Conservation (phyloP, 176 grass and related monocot species). For the Zizania latifolia region DNA sequence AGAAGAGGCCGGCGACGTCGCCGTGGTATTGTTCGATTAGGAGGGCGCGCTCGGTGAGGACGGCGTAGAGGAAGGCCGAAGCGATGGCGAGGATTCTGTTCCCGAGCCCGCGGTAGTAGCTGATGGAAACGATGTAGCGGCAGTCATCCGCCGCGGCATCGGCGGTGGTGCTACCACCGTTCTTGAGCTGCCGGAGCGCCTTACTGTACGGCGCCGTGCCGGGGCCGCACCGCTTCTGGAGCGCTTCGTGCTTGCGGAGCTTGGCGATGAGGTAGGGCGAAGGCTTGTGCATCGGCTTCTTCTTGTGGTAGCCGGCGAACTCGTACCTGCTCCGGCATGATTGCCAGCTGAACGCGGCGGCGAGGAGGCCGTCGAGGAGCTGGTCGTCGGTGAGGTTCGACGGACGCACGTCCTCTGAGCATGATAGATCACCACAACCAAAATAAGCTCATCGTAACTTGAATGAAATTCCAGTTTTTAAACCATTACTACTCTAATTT, state of each 20-base stretch:
- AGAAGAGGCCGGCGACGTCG: conserved; percentile 47
- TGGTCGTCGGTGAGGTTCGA: conserved; percentile 25
- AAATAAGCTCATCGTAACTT: not conserved
- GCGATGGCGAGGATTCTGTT: conserved; percentile 58
- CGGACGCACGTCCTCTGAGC: not conserved
- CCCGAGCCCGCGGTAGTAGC: conserved; percentile 54
- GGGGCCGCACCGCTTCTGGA: conserved; percentile 67
- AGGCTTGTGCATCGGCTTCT: no score
- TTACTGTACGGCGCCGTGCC: conserved; percentile 38
- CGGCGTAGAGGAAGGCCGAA: conserved; percentile 62
- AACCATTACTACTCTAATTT: no score
- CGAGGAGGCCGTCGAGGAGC: conserved; percentile 49
- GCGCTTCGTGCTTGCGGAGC: conserved; percentile 52
- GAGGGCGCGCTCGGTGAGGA: conserved; percentile 49
- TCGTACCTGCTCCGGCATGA: conserved; percentile 66
- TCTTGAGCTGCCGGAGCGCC: conserved; percentile 33
- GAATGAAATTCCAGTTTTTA: no score
- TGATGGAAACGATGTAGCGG: conserved; percentile 61
- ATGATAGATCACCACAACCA: not conserved
- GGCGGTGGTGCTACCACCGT: not conserved
- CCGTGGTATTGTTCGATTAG: conserved; percentile 32
- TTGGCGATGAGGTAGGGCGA: conserved; percentile 46
- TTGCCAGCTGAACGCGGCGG: conserved; percentile 9
- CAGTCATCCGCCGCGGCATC: conserved; percentile 28
- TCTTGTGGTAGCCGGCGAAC: conserved; percentile 35